Percentiles rank a stretch among this genome's conserved stretches.
Conservation (phyloP, 2,329 filamentous ascomycete species). For the Aspergillus sp. region DNA sequence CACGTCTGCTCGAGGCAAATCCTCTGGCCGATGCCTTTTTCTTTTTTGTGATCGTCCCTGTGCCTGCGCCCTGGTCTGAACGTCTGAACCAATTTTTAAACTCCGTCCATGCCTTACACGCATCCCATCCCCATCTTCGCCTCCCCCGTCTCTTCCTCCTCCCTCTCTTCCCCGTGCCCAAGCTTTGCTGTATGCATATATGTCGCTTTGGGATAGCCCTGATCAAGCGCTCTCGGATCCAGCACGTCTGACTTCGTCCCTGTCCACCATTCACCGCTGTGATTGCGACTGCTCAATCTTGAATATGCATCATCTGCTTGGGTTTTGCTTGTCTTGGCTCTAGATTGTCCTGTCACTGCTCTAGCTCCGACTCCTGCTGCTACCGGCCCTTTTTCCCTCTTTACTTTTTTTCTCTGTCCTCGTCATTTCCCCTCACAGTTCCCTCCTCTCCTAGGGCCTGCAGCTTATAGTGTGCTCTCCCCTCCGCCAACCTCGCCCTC, state of each 20-base stretch:
- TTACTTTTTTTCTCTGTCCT: slow-evolving; percentile 9
- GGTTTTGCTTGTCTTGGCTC: slow-evolving; percentile 44
- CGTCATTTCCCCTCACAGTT: slow-evolving; percentile 9
- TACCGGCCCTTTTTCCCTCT: slow-evolving; percentile 11
- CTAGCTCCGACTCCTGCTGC: neutral
- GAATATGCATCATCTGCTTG: slow-evolving; percentile 53
- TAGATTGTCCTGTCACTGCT: slow-evolving; percentile 25
- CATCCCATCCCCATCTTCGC: slow-evolving; percentile 8
- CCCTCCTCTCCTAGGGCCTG: slow-evolving; percentile 6
- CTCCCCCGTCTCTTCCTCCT: slow-evolving; percentile 2
- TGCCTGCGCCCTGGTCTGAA: slow-evolving; percentile 18
- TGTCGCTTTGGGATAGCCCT: slow-evolving; percentile 13
- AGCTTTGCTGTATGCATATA: neutral
- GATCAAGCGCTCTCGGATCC: slow-evolving; percentile 11
- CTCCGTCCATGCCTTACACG: slow-evolving; percentile 28
- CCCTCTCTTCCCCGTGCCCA: slow-evolving; percentile 10
- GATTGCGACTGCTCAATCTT: slow-evolving; percentile 26
- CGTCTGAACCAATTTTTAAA: slow-evolving; percentile 14
- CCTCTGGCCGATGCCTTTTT: neutral
- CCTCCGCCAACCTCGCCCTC: slow-evolving; percentile 28
- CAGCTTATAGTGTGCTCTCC: slow-evolving; percentile 2
- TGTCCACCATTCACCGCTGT: slow-evolving; percentile 3
- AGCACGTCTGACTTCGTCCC: slow-evolving; percentile 9
- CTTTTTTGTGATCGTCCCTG: slow-evolving; percentile 22
- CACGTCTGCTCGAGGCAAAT: neutral